Evolutionary conservation across 768 basidiomycete genomes (phyloP), one percentile per base, ranked within the genome.

Genomic region (Russula griseocarnosa): DNA sequence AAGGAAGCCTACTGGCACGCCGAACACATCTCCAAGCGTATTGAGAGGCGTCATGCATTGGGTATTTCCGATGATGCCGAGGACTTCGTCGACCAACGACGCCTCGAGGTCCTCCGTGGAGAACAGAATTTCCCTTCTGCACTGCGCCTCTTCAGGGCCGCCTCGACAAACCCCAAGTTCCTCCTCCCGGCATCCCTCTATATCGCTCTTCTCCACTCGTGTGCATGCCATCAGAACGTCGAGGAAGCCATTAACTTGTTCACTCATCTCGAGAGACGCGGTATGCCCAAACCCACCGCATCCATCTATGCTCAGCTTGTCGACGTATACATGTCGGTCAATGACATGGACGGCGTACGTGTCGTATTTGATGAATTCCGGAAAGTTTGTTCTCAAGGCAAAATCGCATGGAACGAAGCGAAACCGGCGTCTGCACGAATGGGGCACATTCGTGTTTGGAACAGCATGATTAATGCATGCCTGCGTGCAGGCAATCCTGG

Each of bases 121-220:
- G 93, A 95, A 71, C 82, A 84, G 69, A 92, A 89, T 66, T 86
- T 93, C 64, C 71, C 76, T 0, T 81, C 84, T 0, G 92, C 92
- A 0, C 77, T 93, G 76, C 80, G 83, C 18, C 75, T 95, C 18
- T 94, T 94, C 73, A 80, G 87, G 28, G 79, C 84, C 0, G 79
- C 85, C 20, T 75, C 79, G 32, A 71, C 79, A 9, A 73, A 78
- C 26, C 65, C 72, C 10, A 64, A 71, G 18, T 74, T 75, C 8
- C 66, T 71, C 5, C 71, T 85, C 51, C 74, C 76, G 0, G 40
- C 74, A 3, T 52, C 55, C 18, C 70, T 82, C 3, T 92, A 85
- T 73, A 72, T 74, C 36, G 74, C 70, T 8, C 79, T 96, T 49
- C 76, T 95, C 16, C 80, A 82, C 1, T 83, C 83, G 0, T 87